Evolutionary conservation across 768 basidiomycete genomes (phyloP).

Genomic region (Auriscalpium microsporum): DNA sequence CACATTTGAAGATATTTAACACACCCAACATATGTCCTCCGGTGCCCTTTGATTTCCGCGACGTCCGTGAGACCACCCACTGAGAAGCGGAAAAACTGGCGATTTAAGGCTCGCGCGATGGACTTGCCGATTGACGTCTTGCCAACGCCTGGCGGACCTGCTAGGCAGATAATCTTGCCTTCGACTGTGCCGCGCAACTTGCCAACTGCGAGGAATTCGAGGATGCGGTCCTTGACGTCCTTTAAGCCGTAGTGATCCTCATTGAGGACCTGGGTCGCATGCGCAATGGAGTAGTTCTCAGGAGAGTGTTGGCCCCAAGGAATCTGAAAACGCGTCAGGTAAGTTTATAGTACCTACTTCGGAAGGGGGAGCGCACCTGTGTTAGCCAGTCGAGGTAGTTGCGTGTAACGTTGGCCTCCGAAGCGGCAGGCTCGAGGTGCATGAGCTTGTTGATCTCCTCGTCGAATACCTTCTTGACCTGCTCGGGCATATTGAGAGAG

Average conservation of each 20-base stretch:
- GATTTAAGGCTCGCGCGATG: conserved; percentile 81
- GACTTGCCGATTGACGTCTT: conserved; percentile 96
- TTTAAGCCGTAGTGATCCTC: conserved; percentile 92
- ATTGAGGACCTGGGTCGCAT: conserved; percentile 79
- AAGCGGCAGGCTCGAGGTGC: conserved; percentile 83
- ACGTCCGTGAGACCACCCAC: conserved; percentile 97
- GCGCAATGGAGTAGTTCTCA: conserved; percentile 84
- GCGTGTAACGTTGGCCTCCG: conserved; percentile 88
- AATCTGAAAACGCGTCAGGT: conserved; percentile 39
- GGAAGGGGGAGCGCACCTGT: conserved; percentile 37
- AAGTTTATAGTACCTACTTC: not conserved
- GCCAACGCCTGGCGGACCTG: conserved; percentile 95
- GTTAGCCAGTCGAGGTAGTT: conserved; percentile 94
- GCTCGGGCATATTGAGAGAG: conserved; percentile 79
- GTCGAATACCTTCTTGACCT: conserved; percentile 89
- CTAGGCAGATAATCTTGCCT: conserved; percentile 96
- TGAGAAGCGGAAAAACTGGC: conserved; percentile 94
- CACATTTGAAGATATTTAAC: conserved; percentile 18
- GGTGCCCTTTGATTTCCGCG: conserved; percentile 97
- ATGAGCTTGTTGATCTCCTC: conserved; percentile 89
- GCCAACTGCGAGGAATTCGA: conserved; percentile 93
- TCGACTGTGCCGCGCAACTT: conserved; percentile 91
- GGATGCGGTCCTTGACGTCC: conserved; percentile 88
- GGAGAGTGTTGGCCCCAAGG: conserved; percentile 95
- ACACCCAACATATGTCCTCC: conserved; percentile 92